Base-by-base conservation (phyloP, 1,284 basidiomycete genomes). In the Cryptococcus deneoformans region DNA sequence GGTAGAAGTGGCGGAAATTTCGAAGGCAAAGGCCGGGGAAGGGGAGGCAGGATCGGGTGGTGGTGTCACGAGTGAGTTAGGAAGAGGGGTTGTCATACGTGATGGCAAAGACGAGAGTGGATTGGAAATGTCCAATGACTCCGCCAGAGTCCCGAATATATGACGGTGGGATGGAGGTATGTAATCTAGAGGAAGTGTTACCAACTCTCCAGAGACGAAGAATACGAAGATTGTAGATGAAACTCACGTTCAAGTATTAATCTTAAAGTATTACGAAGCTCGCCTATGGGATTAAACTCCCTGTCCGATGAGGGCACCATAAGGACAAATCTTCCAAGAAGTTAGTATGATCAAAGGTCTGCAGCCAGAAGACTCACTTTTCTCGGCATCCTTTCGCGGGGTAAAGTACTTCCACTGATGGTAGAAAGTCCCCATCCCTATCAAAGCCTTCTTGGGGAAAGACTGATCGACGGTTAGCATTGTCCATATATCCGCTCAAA, bases 201-300 rank as follows among this genome's bases (percentile, higher is more conserved):
- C 39, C 12, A 48, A 52, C 37, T 42, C 36, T 24, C n/a, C 16
- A 5, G 35, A 29, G 3, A 29, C 29, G 29, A 29, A 29, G 29
- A 29, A 29, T 29, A 29, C 29, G 29, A 29, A 29, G 29, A 29
- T 29, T 29, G 29, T 29, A 29, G 29, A 29, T 29, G 2, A 38
- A 5, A 67, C 75, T 63, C 47, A 77, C 76, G 66, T 46, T 73
- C 67, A 16, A 78, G 58, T 40, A 78, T 75, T 14, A 68, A 47
- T 11, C 66, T 59, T 0, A 77, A 55, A 9, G 70, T 66, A 14
- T 60, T 68, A 37, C 77, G 58, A 2, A 80, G 60, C 59, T 80
- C 79, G 53, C 70, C 67, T 11, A 80, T 71, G 1, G 79, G 79
- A 51, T 75, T 68, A 64, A 76, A 80, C 62, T 80, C 79, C 53